Base-by-base conservation (phyloP, 2,329 filamentous ascomycete species). In the Anthostomella pinea region DNA sequence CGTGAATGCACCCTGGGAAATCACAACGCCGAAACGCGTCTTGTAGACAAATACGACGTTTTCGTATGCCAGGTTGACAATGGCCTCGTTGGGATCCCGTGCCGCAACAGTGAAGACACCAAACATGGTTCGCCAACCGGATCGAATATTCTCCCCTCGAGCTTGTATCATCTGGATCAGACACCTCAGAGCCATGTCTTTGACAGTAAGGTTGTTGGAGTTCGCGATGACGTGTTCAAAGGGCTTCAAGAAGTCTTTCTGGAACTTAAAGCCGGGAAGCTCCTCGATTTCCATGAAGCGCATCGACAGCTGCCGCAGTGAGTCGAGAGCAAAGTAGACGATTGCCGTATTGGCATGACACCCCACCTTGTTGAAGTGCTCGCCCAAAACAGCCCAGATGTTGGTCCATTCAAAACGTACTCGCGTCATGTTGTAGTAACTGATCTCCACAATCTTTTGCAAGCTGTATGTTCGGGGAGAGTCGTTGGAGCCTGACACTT, bases 141-240 rank as follows among this genome's bases (percentile, higher is more conserved):
- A 96, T 34, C 91, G 83, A 56, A 99, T 98, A 52, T 97, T 97
- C 63, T 96, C 86, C 5, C 94, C 94, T 39, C 87, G 79, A 20
- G 91, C 90, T 66, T 98, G 93, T 30, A 98, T 95, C 94, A 99
- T 98, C 64, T 99, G 94, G 38, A 96, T 94, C 43, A 99, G 70
- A 59, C 94, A 99, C 27, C 91, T 81, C 16, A 99, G 70, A 29
- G 95, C 88, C 85, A 98, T 91, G 53, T 99, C 93, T 64, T 98
- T 98, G 53, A 99, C 93, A 1, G 87, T 82, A 13, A 95, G 82
- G 46, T 93, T 88, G 46, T 75, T 87, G 26, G 89, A 93, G 60
- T 98, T 97, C 39, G 86, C 83, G 69, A 98, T 87, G 52, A 99
- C 89, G 61, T 97, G 88, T 67, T 98, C 91, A 53, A 98, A 99